Evolutionary conservation across 2,329 filamentous ascomycete species (phyloP), one percentile per base, ranked within the genome.

Genomic region (Elsinoe ampelina): DNA sequence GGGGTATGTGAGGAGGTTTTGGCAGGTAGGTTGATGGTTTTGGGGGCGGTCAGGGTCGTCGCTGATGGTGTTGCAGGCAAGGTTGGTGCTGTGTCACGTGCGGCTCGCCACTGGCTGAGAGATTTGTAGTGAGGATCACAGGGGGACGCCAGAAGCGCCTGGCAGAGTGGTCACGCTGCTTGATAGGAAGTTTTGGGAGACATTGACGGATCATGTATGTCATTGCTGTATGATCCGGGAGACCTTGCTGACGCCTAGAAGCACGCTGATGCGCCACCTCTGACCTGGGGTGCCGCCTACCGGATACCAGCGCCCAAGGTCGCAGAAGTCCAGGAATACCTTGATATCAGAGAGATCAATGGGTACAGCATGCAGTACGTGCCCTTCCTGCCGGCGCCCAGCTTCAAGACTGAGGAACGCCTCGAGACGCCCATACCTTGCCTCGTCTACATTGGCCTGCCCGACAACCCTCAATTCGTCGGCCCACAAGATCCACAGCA

Each of bases 281-380:
- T 74, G 64, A 89, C 96, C 64, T 97, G 91, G 91, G 93, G 93
- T 58, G 87, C 89, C 13, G 93, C 92, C 20, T 71, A 71, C 54
- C 66, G 61, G 95, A 96, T 56, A 56, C 77, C 80, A 26, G 72
- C 84, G 5, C 76, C 81, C 1, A 80, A 84, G 62, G 89, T 95
- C 19, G 79, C 83, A 59, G 85, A 92, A 73, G 92, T 96, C 3
- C 85, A 88, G 63, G 80, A 84, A 58, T 96, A 96, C 70, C 87
- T 98, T 48, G 91, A 97, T 71, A 92, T 96, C 62, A 85, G 93
- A 45, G 93, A 98, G 72, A 95, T 97, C 68, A 95, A 97, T 73
- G 93, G 93, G 22, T 98, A 98, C 73, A 88, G 85, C 55, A 95
- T 95, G 63, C 91, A 96, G 72, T 89, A 90, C 71, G 89, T 90